Percentiles rank a stretch among this genome's conserved stretches.
phyloP scores from a whole-genome alignment of 768 basidiomycete species.

The Cantharellus anzutake region DNA sequence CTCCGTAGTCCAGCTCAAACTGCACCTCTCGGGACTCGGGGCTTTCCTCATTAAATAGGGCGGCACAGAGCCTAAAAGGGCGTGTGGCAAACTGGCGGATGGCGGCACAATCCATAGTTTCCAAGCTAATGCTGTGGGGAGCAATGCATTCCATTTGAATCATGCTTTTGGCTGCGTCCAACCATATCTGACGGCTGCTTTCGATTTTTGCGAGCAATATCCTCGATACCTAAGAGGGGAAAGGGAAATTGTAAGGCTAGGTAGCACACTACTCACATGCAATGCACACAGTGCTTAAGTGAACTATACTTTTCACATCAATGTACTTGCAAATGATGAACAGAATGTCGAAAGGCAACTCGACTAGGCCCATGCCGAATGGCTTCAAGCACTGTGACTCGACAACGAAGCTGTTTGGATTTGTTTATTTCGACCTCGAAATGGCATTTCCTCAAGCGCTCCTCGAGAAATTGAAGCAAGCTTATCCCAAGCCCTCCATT shows the following conservation, averaged over 20 bases:
- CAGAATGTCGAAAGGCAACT: not conserved
- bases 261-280: not conserved
- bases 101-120: not conserved
- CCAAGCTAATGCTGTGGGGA: not conserved
- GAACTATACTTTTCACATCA: not conserved
- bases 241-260: not conserved
- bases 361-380: not conserved
- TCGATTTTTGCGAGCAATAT: not conserved
- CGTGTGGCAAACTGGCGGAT: not conserved
- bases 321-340: not conserved
- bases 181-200: not conserved
- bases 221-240: not conserved
- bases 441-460: slow-evolving; percentile 4
- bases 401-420: not conserved
- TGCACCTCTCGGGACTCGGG: no score
- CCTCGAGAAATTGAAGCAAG: not conserved
- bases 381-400: not conserved
- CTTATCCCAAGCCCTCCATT: slow-evolving; percentile 5
- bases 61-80: not conserved
- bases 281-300: not conserved
- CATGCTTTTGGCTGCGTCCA: not conserved
- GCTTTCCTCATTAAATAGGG: not conserved
- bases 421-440: not conserved
- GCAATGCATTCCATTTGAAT: not conserved
- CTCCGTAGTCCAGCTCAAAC: not conserved